phyloP scores from a whole-genome alignment of 164 flowering plant species.

The Stephania yunnanensis region DNA sequence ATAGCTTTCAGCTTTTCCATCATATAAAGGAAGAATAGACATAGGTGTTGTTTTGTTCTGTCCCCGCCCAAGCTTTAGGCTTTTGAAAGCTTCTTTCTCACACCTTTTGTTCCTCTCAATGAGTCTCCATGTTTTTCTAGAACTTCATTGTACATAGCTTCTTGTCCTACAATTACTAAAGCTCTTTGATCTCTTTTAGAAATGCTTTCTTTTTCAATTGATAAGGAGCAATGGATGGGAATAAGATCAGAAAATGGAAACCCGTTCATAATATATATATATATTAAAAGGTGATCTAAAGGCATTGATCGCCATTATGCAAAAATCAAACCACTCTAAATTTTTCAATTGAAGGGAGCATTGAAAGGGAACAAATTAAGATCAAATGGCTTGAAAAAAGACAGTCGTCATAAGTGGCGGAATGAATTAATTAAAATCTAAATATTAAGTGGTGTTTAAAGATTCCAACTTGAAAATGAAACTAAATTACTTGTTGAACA shows the following conservation, averaged over 20 bases:
- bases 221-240: conserved; percentile 50
- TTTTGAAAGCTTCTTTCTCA: conserved; percentile 70
- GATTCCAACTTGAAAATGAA: too few species aligned
- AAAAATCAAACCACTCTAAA: too few species aligned
- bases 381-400: too few species aligned
- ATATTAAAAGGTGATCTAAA: too few species aligned
- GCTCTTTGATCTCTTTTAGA: conserved; percentile 11
- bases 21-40: conserved; percentile 48
- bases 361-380: too few species aligned
- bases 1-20: conserved; percentile 41
- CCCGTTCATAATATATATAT: too few species aligned
- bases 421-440: too few species aligned
- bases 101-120: conserved; percentile 46
- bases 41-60: conserved; percentile 19
- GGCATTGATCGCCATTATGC: too few species aligned
- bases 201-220: conserved; percentile 49
- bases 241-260: background rate
- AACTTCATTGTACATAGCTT: conserved; percentile 26
- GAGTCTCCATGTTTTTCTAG: conserved; percentile 18
- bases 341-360: too few species aligned
- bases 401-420: too few species aligned
- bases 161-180: conserved; percentile 52
- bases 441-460: too few species aligned
- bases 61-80: conserved; percentile 84
- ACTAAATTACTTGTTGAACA: too few species aligned